phyloP scores from a whole-genome alignment of 2,329 filamentous ascomycete genomes.

The Trichoderma koningiopsis region DNA sequence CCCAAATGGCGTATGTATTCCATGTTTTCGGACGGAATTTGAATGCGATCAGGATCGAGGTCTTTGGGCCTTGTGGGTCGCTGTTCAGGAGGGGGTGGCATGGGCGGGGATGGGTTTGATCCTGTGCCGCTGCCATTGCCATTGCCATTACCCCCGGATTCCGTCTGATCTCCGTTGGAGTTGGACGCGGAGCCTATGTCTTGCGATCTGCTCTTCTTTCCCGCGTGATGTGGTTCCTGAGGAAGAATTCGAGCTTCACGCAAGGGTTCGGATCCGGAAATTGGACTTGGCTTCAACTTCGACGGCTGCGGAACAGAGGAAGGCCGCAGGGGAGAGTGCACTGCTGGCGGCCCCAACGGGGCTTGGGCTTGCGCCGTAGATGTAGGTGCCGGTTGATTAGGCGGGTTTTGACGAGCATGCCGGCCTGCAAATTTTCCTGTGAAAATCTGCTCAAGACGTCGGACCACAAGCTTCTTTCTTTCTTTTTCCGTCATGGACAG shows the following conservation, averaged over 20 bases:
- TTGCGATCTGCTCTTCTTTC: slow-evolving; percentile 46
- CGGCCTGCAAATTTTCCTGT: slow-evolving; percentile 64
- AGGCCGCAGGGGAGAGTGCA: slow-evolving; percentile 32
- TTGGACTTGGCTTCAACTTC: neutral
- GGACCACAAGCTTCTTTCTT: slow-evolving; percentile 76
- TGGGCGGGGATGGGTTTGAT: slow-evolving; percentile 46
- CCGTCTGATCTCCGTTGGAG: slow-evolving; percentile 52
- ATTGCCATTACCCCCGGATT: slow-evolving; percentile 44
- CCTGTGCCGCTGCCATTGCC: slow-evolving; percentile 30
- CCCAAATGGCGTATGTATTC: slow-evolving; percentile 77
- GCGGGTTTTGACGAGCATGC: slow-evolving; percentile 35
- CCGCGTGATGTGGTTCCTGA: slow-evolving; percentile 29
- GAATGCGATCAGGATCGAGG: slow-evolving; percentile 75
- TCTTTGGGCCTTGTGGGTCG: slow-evolving; percentile 76
- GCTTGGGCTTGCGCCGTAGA: slow-evolving; percentile 24
- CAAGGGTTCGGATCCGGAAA: slow-evolving; percentile 37
- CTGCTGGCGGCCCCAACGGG: slow-evolving; percentile 34
- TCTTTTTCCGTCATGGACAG: slow-evolving; percentile 68
- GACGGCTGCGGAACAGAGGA: neutral
- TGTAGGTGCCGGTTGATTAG: slow-evolving; percentile 30
- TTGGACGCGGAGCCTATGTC: slow-evolving; percentile 50
- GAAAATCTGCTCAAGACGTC: slow-evolving; percentile 77
- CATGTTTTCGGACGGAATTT: slow-evolving; percentile 76
- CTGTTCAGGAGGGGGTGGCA: slow-evolving; percentile 60
- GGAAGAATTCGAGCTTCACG: slow-evolving; percentile 55